A percentile compares a stretch with the other conserved stretches of the same genome.
Evolutionary conservation across 306 rosid genomes (phyloP).

Genomic region (Cyclanthera cordifolia): DNA sequence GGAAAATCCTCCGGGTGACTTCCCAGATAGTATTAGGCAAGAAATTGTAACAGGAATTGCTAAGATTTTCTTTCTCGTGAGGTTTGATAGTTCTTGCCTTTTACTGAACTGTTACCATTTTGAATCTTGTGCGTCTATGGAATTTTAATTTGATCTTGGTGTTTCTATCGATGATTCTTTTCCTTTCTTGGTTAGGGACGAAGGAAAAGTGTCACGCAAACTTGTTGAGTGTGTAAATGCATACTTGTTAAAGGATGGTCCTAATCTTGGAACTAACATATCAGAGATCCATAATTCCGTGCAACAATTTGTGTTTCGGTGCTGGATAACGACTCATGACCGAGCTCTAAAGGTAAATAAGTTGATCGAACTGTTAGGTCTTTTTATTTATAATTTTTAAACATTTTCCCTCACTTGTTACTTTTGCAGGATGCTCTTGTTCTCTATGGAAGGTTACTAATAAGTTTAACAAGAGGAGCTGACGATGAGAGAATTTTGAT

Average conservation of each 20-base stretch:
- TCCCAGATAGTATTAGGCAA: constrained; percentile 48
- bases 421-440: constrained; percentile 70
- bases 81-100: constrained; percentile 32
- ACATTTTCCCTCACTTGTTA: background rate
- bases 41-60: constrained; percentile 48
- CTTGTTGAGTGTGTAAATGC: constrained; percentile 77
- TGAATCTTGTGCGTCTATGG: background rate
- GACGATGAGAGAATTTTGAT: constrained; percentile 50
- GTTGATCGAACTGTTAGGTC: constrained; percentile 11
- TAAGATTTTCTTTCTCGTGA: constrained; percentile 44
- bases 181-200: constrained; percentile 49
- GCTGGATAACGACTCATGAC: constrained; percentile 81
- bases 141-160: background rate
- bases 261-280: constrained; percentile 53
- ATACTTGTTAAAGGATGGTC: constrained; percentile 80
- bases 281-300: constrained; percentile 61
- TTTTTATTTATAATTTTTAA: constrained; percentile 1
- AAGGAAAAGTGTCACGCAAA: constrained; percentile 76
- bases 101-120: background rate
- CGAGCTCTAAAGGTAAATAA: constrained; percentile 68
- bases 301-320: constrained; percentile 65
- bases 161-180: background rate
- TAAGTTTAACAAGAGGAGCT: constrained; percentile 51
- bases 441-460: constrained; percentile 60
- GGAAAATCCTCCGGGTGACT: constrained; percentile 84